Evolutionary conservation across 75 land plant genomes (phyloP).

Genomic region (Selaginella tamariscina): DNA sequence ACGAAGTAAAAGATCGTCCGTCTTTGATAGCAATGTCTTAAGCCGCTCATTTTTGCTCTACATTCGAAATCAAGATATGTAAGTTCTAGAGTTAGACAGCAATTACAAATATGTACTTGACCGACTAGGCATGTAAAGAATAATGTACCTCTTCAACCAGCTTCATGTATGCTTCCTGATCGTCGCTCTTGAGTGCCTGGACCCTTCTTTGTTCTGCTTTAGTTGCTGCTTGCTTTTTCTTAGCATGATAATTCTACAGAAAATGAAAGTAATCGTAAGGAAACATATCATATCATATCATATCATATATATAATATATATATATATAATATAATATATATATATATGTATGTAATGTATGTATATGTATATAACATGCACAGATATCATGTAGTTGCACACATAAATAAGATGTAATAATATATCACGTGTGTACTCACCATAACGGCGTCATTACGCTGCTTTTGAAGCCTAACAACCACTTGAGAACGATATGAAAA

Average conservation of each 20-base stretch:
- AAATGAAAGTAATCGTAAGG: not conserved
- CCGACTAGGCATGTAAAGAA: no score
- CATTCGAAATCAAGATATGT: no score
- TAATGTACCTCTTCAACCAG: constrained; percentile 98
- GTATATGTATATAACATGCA: no score
- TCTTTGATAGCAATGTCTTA: constrained; percentile 65
- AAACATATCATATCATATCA: no score
- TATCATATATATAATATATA: no score
- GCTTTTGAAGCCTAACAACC: constrained; percentile 58
- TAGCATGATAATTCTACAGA: constrained; percentile 78
- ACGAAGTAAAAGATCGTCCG: constrained; percentile 72
- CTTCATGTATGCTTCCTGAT: constrained; percentile 96
- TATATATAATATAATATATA: no score
- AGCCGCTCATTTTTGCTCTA: constrained; percentile 95
- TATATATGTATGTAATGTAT: no score
- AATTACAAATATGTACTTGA: no score
- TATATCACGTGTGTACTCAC: no score
- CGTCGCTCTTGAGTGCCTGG: constrained; percentile 92
- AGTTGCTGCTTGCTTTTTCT: constrained; percentile 84
- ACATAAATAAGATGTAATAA: no score
- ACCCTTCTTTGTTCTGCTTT: constrained; percentile 72
- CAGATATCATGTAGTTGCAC: not conserved
- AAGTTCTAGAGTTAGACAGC: no score
- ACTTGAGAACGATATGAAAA: constrained; percentile 59
- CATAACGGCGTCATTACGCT: constrained; percentile 85